A percentile compares a stretch with the other conserved stretches of the same genome.
Evolutionary conservation across 371 early-diverging fungal genomes (phyloP).

Genomic region (Aphelidium insulamus): DNA sequence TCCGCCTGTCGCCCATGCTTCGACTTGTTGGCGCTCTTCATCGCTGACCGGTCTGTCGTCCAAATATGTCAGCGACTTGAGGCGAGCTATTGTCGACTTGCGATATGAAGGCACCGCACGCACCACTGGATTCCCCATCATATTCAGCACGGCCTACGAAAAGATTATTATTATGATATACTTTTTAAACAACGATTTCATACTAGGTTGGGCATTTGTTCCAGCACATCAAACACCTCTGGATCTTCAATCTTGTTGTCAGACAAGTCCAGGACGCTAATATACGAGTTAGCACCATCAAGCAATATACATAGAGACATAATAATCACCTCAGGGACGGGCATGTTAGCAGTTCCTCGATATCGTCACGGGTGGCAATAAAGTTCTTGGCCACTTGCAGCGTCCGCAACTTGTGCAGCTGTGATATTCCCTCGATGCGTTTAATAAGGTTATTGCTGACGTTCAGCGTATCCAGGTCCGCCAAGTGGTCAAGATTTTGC

Average conservation of each 20-base stretch:
- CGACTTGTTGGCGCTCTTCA: conserved; percentile 16
- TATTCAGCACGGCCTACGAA: conserved; percentile 20
- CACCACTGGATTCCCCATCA: conserved; percentile 23
- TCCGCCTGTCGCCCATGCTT: conserved; percentile 25
- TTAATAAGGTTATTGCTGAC: conserved; percentile 24
- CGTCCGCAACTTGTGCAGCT: conserved; percentile 12
- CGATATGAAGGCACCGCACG: conserved; percentile 20
- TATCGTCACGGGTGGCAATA: conserved; percentile 11
- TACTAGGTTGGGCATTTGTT: conserved; percentile 20
- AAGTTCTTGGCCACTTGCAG: conserved; percentile 20
- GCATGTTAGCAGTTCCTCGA: conserved; percentile 10
- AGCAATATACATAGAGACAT: neutral
- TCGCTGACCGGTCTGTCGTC: conserved; percentile 29
- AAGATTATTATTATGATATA: neutral
- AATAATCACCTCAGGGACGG: conserved; percentile 8
- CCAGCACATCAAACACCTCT: conserved; percentile 15
- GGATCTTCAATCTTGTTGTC: conserved; percentile 22
- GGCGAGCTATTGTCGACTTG: conserved; percentile 10
- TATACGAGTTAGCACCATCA: neutral
- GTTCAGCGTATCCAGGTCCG: conserved; percentile 19
- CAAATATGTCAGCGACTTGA: conserved; percentile 16
- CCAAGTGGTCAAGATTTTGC: conserved; percentile 11
- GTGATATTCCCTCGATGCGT: conserved; percentile 6
- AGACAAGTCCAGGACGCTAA: conserved; percentile 18
- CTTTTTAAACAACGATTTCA: neutral